Percentiles rank a stretch among this genome's conserved stretches.
Conservation (phyloP, 2,329 filamentous ascomycete genomes). For the Paracoccidioides lutzii region DNA sequence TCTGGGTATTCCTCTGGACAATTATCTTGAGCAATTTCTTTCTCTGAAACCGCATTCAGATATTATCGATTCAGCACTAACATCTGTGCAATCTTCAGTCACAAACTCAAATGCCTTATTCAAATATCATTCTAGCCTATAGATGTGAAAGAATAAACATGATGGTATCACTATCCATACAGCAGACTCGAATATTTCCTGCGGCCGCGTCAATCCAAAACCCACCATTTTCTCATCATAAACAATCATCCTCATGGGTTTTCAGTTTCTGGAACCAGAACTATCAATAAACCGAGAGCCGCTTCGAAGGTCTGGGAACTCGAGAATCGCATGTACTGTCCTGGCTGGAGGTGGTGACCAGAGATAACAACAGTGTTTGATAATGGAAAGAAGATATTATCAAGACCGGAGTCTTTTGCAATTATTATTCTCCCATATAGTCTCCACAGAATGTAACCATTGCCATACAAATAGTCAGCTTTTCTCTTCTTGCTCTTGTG, state of each 20-base stretch:
- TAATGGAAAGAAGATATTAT: constrained; percentile 1
- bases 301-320: not conserved
- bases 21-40: not conserved
- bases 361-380: not conserved
- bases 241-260: not conserved
- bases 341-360: not conserved
- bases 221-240: not conserved
- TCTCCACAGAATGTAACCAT: not conserved
- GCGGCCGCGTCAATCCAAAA: not conserved
- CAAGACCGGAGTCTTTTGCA: not conserved
- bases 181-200: not conserved
- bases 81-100: not conserved
- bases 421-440: not conserved
- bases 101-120: not conserved
- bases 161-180: not conserved
- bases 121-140: not conserved
- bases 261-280: not conserved
- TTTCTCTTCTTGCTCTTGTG: not conserved
- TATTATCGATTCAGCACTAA: not conserved
- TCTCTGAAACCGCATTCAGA: not conserved
- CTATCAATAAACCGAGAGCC: not conserved
- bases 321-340: not conserved
- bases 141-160: not conserved
- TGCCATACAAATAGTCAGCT: not conserved
- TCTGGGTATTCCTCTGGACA: not conserved